Base-by-base conservation (phyloP, 1,139 yeast species). In the Lodderomyces margitis region DNA sequence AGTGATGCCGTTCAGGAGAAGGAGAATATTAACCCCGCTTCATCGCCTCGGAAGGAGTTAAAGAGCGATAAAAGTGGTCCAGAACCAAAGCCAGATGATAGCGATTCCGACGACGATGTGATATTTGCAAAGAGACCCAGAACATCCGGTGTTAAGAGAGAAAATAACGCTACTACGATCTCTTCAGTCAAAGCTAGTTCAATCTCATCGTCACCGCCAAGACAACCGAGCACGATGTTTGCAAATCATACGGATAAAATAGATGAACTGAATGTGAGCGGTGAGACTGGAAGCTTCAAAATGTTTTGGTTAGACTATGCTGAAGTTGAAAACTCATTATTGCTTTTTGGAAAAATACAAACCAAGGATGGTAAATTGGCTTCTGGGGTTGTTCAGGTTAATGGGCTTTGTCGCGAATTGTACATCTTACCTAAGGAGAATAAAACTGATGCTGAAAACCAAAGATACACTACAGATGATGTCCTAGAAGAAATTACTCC, bases 291-390 rank as follows among this genome's bases (percentile, higher is more conserved):
- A 14, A 58, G 74, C 3, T 74, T 89, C 56, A 77, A 79, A 53
- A 82, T 92, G 81, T 92, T 77, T 58, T 94, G 98, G 98, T 66
- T 86, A 31, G 99, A 94, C 59, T 89, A 81, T 59, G 75, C 86
- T 35, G 98, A 92, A 57, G 78, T 84, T 16, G 88, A 83, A 44
- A 75, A 76, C 49, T 66, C 81, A 0, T 64, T 94, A 34, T 65
- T 88, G 14, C 69, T 92, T n/a, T 92, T 86, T 58, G 99, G 99
- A 40, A 89, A 89, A 57, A 74, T 83, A 8, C 67, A 72, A 47
- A 74, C 89, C 4, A 69, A 71, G 21, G 81, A 82, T 41, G 82
- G 79, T 1, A 68, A 71, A 12, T 61, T 75, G 30, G 86, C 83
- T 3, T 86, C 96, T 2, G 88, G 87, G 15, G 81, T 88, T 65